Conservation (phyloP, 2,329 filamentous ascomycete species). For the Ophiostoma pallidulum region DNA sequence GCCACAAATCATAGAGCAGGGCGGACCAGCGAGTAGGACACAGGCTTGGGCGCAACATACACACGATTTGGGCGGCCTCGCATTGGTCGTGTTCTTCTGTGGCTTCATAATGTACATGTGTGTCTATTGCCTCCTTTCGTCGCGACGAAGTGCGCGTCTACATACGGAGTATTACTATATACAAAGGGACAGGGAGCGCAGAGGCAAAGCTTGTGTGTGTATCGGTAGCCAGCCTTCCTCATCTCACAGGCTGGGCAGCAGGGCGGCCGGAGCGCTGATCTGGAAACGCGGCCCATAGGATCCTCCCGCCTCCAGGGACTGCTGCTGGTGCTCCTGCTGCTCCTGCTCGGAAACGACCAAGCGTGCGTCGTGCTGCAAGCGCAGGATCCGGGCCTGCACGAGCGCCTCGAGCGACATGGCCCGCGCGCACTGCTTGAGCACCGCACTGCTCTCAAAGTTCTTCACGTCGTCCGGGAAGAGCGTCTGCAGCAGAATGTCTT, state of each 20-base stretch:
- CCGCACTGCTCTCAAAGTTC: neutral
- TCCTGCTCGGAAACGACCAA: neutral
- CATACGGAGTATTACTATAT: no score
- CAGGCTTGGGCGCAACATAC: no score
- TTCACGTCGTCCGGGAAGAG: neutral
- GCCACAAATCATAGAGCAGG: no score
- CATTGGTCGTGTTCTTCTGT: no score
- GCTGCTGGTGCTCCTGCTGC: no score
- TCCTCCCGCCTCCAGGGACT: neutral
- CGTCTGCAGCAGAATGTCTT: slow-evolving; percentile 4
- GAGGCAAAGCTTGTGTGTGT: no score
- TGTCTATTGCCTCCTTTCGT: no score
- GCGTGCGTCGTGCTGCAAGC: neutral
- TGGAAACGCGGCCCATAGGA: neutral
- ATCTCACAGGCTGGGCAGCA: neutral
- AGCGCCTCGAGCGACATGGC: slow-evolving; percentile 7
- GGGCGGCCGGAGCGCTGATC: neutral
- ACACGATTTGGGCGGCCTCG: no score
- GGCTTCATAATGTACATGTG: no score
- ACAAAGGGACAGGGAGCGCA: no score
- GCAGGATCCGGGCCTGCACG: neutral
- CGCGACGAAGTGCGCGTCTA: no score
- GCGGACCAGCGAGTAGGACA: no score
- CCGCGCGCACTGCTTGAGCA: neutral
- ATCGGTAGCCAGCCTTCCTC: neutral